Conservation (phyloP, 1,284 basidiomycete species). For the Fomitopsis palustris region DNA sequence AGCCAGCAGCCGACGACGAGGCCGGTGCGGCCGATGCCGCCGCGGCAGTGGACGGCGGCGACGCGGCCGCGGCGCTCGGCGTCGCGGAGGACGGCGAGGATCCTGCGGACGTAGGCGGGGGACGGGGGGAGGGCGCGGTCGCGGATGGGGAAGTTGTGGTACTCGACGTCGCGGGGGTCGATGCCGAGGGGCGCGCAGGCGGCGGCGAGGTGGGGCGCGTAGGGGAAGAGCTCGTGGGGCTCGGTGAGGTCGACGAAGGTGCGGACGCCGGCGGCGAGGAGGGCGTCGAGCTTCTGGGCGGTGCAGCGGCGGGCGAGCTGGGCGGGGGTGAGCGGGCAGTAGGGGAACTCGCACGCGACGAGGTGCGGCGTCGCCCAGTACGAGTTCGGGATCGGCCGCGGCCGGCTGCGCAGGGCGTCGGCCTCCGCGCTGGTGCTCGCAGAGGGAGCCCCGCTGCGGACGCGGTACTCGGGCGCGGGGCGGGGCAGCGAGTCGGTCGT, state of each 20-base stretch:
- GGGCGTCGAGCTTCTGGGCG: constrained; percentile 62
- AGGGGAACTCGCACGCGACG: constrained; percentile 77
- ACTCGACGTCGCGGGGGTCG: constrained; percentile 50
- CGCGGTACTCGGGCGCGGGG: constrained; percentile 10
- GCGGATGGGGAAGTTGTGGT: constrained; percentile 72
- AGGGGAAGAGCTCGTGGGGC: constrained; percentile 63
- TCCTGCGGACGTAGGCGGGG: constrained; percentile 47
- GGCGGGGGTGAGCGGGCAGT: constrained; percentile 45
- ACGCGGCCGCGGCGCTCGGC: constrained; percentile 53
- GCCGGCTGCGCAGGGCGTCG: constrained; percentile 18
- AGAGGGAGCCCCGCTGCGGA: constrained; percentile 7
- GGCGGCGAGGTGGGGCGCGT: constrained; percentile 49
- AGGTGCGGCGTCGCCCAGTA: constrained; percentile 75
- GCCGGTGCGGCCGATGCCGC: constrained; percentile 73
- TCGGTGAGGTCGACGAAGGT: constrained; percentile 81
- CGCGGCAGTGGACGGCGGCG: constrained; percentile 70
- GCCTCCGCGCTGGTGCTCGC: constrained; percentile 6
- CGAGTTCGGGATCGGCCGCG: constrained; percentile 71
- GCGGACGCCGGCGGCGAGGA: constrained; percentile 65
- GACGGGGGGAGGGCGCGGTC: constrained; percentile 63
- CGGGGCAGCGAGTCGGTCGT: constrained; percentile 6
- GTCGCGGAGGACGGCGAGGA: constrained; percentile 54
- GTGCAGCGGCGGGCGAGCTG: constrained; percentile 32
- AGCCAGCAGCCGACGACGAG: constrained; percentile 77
- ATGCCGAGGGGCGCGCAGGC: constrained; percentile 54